Percentiles rank a stretch among this genome's conserved stretches.
These are phyloP conservation scores for Candida parachauliodes DNA, from an alignment of 805 yeast species.

Conservation along the genomic window DNA sequence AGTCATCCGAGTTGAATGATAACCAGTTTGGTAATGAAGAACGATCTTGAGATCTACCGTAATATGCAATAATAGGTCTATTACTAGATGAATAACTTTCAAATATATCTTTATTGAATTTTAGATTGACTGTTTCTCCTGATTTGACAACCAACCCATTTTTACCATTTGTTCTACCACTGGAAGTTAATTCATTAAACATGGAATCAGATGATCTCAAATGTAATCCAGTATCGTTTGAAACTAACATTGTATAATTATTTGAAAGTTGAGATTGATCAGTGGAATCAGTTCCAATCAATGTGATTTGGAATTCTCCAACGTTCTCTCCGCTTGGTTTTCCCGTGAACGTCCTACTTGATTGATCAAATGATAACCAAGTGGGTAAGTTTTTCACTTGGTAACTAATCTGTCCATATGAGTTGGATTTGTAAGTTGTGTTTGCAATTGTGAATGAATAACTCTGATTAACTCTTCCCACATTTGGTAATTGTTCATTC, in stretches of 20 bases:
- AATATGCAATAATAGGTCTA: slow-evolving; percentile 57
- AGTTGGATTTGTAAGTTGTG: slow-evolving; percentile 55
- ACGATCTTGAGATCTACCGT: slow-evolving; percentile 77
- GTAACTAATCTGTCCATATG: slow-evolving; percentile 48
- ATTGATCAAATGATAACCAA: slow-evolving; percentile 75
- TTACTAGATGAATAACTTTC: slow-evolving; percentile 38
- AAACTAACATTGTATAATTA: slow-evolving; percentile 57
- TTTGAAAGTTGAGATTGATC: slow-evolving; percentile 45
- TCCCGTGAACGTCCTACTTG: slow-evolving; percentile 63
- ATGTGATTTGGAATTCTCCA: slow-evolving; percentile 37
- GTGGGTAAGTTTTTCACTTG: slow-evolving; percentile 57
- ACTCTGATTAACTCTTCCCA: slow-evolving; percentile 65
- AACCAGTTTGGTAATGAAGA: slow-evolving; percentile 93
- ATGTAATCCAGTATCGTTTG: slow-evolving; percentile 53
- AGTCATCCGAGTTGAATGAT: slow-evolving; percentile 54
- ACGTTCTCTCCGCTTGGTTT: slow-evolving; percentile 51
- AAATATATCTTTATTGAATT: slow-evolving; percentile 61
- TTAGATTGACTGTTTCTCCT: slow-evolving; percentile 59
- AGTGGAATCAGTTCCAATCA: slow-evolving; percentile 63
- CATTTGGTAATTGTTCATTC: slow-evolving; percentile 78
- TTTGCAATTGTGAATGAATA: slow-evolving; percentile 67
- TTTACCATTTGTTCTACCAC: slow-evolving; percentile 75
- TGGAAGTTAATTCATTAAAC: slow-evolving; percentile 50
- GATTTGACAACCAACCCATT: slow-evolving; percentile 73
- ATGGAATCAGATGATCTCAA: slow-evolving; percentile 42